phyloP scores from a whole-genome alignment of 1,284 basidiomycete species.

The Leccinum griseonigrum region DNA sequence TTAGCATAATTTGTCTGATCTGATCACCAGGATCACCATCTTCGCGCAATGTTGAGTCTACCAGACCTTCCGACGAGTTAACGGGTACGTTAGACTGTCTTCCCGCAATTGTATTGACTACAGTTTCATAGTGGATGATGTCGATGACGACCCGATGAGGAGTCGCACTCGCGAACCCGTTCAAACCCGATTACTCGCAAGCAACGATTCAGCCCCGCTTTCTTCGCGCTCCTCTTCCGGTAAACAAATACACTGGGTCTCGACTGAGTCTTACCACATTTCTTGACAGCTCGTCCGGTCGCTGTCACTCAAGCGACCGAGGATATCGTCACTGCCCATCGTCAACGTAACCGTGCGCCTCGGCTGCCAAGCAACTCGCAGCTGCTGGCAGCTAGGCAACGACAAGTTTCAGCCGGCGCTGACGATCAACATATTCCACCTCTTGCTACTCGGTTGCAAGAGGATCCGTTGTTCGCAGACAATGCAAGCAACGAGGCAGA shows the following conservation, averaged over 20 bases:
- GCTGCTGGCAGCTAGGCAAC: background rate
- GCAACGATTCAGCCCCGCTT: background rate
- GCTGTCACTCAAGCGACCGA: background rate
- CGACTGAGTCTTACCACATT: background rate
- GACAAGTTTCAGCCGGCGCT: background rate
- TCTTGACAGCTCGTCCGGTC: background rate
- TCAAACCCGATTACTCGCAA: background rate
- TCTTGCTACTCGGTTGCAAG: background rate
- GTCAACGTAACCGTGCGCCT: background rate
- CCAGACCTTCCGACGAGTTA: too few species aligned
- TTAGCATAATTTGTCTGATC: background rate
- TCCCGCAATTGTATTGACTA: too few species aligned
- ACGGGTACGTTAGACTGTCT: too few species aligned
- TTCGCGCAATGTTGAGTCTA: too few species aligned
- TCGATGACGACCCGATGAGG: too few species aligned
- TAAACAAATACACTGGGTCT: background rate
- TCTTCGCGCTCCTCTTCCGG: background rate
- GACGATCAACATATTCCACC: background rate
- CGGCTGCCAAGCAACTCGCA: background rate
- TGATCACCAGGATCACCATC: background rate
- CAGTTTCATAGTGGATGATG: too few species aligned
- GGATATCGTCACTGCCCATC: background rate
- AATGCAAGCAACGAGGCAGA: background rate
- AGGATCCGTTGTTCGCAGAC: background rate
- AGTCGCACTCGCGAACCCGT: too few species aligned